Base-by-base conservation (phyloP, 140 eudicot genomes). In the Cichorium intybus region DNA sequence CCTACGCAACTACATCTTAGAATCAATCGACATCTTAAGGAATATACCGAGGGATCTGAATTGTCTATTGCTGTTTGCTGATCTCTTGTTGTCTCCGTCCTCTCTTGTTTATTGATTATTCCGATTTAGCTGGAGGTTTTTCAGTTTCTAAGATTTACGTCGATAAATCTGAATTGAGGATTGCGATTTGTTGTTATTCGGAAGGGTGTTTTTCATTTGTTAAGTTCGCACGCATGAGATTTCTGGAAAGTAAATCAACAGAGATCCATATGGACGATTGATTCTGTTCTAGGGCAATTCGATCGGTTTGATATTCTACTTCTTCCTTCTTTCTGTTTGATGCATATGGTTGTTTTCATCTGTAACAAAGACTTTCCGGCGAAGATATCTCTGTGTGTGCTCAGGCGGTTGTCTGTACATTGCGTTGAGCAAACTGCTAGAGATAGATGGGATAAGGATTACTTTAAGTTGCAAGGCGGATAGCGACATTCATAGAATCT, bases 401-500 rank as follows among this genome's bases (percentile, higher is more conserved):
- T 66, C 85, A 54, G 86, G 84, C 86, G 79, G 72, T 76, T 80
- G 74, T 74, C 62, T 60, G 45, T 82, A 70, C 78, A 67, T 46
- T 62, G 56, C 10, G 64, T 82, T 63, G 88, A 78, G 77, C 83
- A 76, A 11, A 76, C 68, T 43, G 76, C 55, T 12, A 79, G 81
- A 79, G 91, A 89, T 83, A 85, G 88, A 76, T 81, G 96, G 91
- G 97, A 85, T 86, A 89, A 85, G 75, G 88, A 75, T 51, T 79
- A 78, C 65, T 89, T 74, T 66, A 64, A 63, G 68, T 62, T 85
- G 72, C 91, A 83, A 50, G 84, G 88, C 33, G 97, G 91, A 56
- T 82, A 84, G 74, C 18, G 37, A 55, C 24, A 64, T 49, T 55
- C 31, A 11, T 22, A 35, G 33, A 17, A 11, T 26, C 57, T 56